phyloP scores from a whole-genome alignment of 305 asterid genomes.

The Ilex paraguariensis region DNA sequence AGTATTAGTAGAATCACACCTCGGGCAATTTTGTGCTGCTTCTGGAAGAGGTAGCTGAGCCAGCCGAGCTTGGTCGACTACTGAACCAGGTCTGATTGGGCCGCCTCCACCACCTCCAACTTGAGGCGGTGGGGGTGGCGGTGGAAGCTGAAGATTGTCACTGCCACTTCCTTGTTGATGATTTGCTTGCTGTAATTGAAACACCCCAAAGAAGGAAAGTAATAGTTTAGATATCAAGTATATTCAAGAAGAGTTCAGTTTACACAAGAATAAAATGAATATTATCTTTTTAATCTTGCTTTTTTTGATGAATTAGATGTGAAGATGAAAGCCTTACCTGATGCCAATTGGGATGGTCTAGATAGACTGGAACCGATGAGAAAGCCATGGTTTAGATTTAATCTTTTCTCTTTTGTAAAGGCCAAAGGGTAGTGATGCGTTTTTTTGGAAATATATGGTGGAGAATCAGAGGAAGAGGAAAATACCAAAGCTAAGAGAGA shows the following conservation, averaged over 20 bases:
- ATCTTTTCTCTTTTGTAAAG: slow-evolving; percentile 12
- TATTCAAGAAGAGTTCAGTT: slow-evolving; percentile 10
- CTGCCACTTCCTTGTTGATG: slow-evolving; percentile 14
- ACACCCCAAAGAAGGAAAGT: not conserved
- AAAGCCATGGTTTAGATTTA: slow-evolving; percentile 16
- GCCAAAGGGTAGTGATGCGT: not conserved
- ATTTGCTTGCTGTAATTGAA: slow-evolving; percentile 6
- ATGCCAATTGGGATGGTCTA: slow-evolving; percentile 18
- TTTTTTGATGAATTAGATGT: slow-evolving; percentile 12
- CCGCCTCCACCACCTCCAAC: slow-evolving; percentile 16
- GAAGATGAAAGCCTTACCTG: slow-evolving; percentile 12
- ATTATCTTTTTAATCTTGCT: slow-evolving; percentile 10
- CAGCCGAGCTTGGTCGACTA: slow-evolving; percentile 14
- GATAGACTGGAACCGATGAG: slow-evolving; percentile 23
- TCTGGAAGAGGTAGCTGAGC: slow-evolving; percentile 10
- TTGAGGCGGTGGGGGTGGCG: slow-evolving; percentile 1
- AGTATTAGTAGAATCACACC: slow-evolving; percentile 16
- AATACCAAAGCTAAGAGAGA: slow-evolving; percentile 2
- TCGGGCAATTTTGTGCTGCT: slow-evolving; percentile 14
- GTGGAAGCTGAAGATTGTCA: slow-evolving; percentile 8
- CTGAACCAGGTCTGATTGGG: slow-evolving; percentile 11
- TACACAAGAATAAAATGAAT: slow-evolving; percentile 8
- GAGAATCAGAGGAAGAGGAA: slow-evolving; percentile 4
- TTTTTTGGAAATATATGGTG: slow-evolving; percentile 22
- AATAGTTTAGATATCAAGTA: slow-evolving; percentile 1